These are phyloP conservation scores for Botryotinia globosa DNA, from an alignment of 2,329 filamentous ascomycete genomes.

Conservation along the genomic window DNA sequence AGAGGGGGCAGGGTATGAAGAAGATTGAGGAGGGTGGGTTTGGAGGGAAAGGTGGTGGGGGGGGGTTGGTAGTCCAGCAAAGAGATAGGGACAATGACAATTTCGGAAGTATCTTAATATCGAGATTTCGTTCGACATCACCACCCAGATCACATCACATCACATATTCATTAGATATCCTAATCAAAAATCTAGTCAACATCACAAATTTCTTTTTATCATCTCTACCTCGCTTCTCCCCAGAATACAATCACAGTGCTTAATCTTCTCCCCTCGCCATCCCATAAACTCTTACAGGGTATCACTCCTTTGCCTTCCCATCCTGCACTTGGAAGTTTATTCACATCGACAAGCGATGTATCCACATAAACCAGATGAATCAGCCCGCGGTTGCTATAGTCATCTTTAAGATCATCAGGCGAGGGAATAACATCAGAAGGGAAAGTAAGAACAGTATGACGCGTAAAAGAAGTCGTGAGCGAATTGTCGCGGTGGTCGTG, in stretches of 20 bases:
- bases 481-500: not conserved
- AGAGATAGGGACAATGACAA: not conserved
- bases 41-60: constrained; percentile 40
- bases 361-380: constrained; percentile 13
- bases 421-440: not conserved
- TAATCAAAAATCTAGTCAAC: not conserved
- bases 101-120: not conserved
- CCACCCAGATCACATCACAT: not conserved
- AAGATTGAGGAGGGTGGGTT: constrained; percentile 45
- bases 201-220: not conserved
- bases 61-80: constrained; percentile 8
- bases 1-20: constrained; percentile 45
- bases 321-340: not conserved
- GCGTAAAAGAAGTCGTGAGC: constrained; percentile 18
- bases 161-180: not conserved
- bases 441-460: not conserved
- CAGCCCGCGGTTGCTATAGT: not conserved
- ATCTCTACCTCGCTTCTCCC: not conserved
- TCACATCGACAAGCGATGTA: constrained; percentile 9
- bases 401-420: constrained; percentile 17
- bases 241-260: constrained; percentile 10
- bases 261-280: constrained; percentile 39
- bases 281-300: constrained; percentile 46
- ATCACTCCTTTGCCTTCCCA: constrained; percentile 36
- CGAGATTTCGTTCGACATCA: not conserved